Evolutionary conservation across 1,284 basidiomycete genomes (phyloP).

Genomic region (Leccinum griseonigrum): DNA sequence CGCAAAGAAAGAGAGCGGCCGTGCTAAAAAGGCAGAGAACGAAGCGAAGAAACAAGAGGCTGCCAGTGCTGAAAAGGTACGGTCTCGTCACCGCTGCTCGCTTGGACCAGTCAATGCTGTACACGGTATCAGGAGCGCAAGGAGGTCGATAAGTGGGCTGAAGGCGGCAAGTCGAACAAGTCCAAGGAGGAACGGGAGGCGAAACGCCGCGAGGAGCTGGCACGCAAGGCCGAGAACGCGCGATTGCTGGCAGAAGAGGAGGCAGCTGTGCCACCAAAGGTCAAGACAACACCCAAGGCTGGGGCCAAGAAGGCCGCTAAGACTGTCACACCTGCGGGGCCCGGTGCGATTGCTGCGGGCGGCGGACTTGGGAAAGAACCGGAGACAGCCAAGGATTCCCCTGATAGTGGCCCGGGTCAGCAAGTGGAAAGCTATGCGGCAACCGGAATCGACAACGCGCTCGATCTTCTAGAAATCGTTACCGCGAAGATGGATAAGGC

Average conservation of each 20-base stretch:
- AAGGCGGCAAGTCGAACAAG: conserved; percentile 65
- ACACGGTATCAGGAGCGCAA: conserved; percentile 56
- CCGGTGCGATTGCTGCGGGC: conserved; percentile 75
- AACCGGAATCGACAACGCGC: conserved; percentile 87
- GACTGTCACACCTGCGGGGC: conserved; percentile 59
- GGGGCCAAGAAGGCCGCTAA: conserved; percentile 53
- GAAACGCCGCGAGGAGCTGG: conserved; percentile 70
- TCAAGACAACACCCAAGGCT: conserved; percentile 67
- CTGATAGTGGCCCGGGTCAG: conserved; percentile 30
- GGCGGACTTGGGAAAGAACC: conserved; percentile 43
- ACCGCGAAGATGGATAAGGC: conserved; percentile 93
- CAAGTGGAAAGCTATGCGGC: conserved; percentile 74
- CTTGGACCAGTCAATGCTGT: conserved; percentile 6
- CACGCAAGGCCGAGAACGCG: conserved; percentile 75
- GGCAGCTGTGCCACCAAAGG: conserved; percentile 59
- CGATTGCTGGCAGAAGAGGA: conserved; percentile 86
- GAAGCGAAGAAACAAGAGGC: conserved; percentile 74
- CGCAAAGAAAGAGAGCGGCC: conserved; percentile 85
- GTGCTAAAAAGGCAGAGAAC: conserved; percentile 93
- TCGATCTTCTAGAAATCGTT: conserved; percentile 88
- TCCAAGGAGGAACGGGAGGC: conserved; percentile 73
- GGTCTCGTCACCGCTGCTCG: conserved; percentile 11
- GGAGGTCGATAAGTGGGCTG: conserved; percentile 79
- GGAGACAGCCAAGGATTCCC: conserved; percentile 25
- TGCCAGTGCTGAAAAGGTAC: conserved; percentile 58